Base-by-base conservation (phyloP, 768 basidiomycete genomes). In the Amanita polypyramis region DNA sequence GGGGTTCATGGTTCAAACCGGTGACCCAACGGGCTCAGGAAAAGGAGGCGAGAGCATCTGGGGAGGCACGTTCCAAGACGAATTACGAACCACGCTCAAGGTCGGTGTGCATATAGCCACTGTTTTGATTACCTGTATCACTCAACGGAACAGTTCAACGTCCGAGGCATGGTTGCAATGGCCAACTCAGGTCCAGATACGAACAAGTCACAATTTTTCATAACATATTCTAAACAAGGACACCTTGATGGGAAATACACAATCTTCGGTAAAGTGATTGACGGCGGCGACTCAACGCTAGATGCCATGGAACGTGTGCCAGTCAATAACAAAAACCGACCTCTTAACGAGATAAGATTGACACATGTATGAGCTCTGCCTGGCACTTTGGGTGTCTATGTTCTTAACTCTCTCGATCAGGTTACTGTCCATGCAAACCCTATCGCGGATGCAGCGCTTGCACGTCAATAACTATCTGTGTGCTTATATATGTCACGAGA, bases 21-120 rank as follows among this genome's bases (percentile, higher is more conserved):
- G 90, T 35, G 92, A 95, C 62, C 89, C 89, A 11, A 72, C 79
- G 8, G 90, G 91, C 19, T 79, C 88, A 21, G 96, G 96, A 21
- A 99, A 97, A 64, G 93, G 90, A 33, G 96, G 96, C 10, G 91
- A 97, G 67, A 93, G 88, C 58, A 87, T 97, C 55, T 98, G 94
- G 92, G 93, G 92, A 2, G 79, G 77, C 50, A 81, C 94, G 0
- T 98, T 96, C 59, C 63, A 80, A 12, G 95, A 98, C 59, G 96
- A 99, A 70, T 76, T 96, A 36, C 74, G 93, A 42, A 87, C 92
- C 37, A 99, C 96, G 4, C 73, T 99, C 55, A 95, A 96, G 74
- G 94, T 92, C 48, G 59, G 59, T 47, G 27, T 46, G 37, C 53
- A 15, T 42, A 39, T 45, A 42, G 33, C 32, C 35, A 35, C 51